A percentile compares a stretch with the other conserved stretches of the same genome.
Conservation (phyloP, 2,329 filamentous ascomycete genomes). For the Trichoderma cornu-damae region DNA sequence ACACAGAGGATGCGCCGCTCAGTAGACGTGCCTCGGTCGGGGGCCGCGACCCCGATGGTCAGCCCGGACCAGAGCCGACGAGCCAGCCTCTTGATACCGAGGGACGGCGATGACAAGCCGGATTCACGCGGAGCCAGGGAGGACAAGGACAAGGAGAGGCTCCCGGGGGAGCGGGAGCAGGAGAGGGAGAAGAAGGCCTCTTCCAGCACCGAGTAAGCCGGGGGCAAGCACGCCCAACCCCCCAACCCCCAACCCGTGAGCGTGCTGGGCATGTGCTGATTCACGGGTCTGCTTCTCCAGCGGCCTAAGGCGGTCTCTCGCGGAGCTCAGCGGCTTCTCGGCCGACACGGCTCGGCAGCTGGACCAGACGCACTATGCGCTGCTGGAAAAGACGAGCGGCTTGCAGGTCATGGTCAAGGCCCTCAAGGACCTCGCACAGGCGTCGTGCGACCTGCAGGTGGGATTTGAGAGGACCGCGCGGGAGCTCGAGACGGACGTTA, state of each 20-base stretch:
- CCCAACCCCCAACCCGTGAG: neutral
- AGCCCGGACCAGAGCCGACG: slow-evolving; percentile 42
- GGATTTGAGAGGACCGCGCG: slow-evolving; percentile 57
- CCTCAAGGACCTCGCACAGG: slow-evolving; percentile 61
- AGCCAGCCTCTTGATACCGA: slow-evolving; percentile 36
- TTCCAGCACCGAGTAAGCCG: slow-evolving; percentile 32
- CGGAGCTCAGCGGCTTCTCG: slow-evolving; percentile 55
- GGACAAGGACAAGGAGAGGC: slow-evolving; percentile 31
- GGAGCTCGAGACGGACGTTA: slow-evolving; percentile 56
- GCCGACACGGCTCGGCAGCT: slow-evolving; percentile 59
- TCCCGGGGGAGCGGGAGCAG: no score
- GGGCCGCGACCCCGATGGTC: slow-evolving; percentile 40
- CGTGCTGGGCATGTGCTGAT: slow-evolving; percentile 14
- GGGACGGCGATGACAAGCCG: slow-evolving; percentile 27
- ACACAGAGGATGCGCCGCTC: slow-evolving; percentile 33
- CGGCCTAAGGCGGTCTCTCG: slow-evolving; percentile 48
- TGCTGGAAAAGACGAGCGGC: slow-evolving; percentile 62
- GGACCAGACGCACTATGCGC: slow-evolving; percentile 68
- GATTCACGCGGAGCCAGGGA: slow-evolving; percentile 33
- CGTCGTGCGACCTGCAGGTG: slow-evolving; percentile 53
- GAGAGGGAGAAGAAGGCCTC: slow-evolving; percentile 22
- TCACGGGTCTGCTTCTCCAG: slow-evolving; percentile 34
- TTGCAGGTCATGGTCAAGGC: slow-evolving; percentile 60
- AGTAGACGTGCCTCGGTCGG: slow-evolving; percentile 43
- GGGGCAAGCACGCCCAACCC: no score